Evolutionary conservation across 2,329 filamentous ascomycete species (phyloP).

Genomic region (Sporothrix dimorphospora): DNA sequence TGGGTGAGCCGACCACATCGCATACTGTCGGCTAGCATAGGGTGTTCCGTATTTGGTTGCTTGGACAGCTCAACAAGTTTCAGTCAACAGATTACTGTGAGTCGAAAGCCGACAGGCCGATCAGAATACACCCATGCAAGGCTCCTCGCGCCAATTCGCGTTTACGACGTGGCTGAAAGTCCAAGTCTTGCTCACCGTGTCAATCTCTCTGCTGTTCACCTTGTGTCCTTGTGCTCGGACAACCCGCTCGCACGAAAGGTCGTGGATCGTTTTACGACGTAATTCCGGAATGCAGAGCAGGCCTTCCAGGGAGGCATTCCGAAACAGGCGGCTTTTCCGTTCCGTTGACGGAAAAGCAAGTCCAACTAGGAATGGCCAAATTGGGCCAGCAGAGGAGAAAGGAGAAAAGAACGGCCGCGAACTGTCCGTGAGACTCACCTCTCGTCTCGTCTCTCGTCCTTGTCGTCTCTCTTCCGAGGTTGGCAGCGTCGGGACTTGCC

Average conservation of each 20-base stretch:
- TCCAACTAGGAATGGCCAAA: neutral
- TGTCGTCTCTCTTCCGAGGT: slow-evolving; percentile 17
- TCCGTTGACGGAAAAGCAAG: neutral
- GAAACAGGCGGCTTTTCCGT: neutral
- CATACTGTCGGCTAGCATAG: slow-evolving; percentile 10
- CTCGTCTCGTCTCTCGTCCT: neutral
- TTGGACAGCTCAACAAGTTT: neutral
- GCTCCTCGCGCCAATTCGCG: neutral
- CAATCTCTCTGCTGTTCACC: no score
- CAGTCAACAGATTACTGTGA: no score
- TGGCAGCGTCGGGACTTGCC: slow-evolving; percentile 5
- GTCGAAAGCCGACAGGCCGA: neutral
- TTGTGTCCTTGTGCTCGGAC: no score
- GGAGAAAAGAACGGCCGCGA: neutral
- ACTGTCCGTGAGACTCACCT: neutral
- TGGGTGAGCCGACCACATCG: neutral
- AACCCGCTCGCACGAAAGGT: neutral
- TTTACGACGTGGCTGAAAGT: neutral
- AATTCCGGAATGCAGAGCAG: neutral
- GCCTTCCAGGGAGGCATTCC: neutral
- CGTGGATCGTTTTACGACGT: neutral
- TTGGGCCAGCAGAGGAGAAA: no score
- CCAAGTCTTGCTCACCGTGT: no score
- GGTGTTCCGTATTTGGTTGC: neutral
- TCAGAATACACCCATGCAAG: neutral